Base-by-base conservation (phyloP, 2,329 filamentous ascomycete genomes). In the Fusarium keratoplasticum region DNA sequence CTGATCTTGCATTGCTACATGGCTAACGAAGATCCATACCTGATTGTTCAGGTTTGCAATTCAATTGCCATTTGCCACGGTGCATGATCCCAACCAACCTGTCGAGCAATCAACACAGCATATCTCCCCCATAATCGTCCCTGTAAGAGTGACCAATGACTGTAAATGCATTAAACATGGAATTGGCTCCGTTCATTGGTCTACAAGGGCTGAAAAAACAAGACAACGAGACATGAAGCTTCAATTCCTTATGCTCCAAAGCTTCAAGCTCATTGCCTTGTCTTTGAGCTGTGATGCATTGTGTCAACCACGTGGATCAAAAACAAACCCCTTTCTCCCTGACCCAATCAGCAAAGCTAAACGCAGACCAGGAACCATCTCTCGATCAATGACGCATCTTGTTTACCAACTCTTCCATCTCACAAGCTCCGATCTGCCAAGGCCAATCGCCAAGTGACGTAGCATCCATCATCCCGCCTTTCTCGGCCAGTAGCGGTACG, bases 361-460 rank as follows among this genome's bases (percentile, higher is more conserved):
- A 25, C n/a, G 8, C 7, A 57, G 27, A 29, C 55, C 18, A 36
- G 33, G 33, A 58, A 58, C 22, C 47, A 68, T 55, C 47, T 52
- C 38, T 44, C 38, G 18, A 40, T 57, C 50, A 61, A 75, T 74
- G 72, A 70, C 63, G 70, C 65, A 74, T 61, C 69, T 67, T 50
- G 25, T 29, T 54, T 54, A 31, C 25, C 47, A 54, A 54, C 27
- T 54, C 67, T 27, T 35, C 10, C n/a, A 20, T 66, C 52, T 29
- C 29, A 57, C 29, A 47, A 50, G 33, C 47, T 40, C 33, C 38
- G 40, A 67, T 31, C 35, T 74, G 73, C 73, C 73, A 75, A 74
- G 73, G 71, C 60, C 25, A 54, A 72, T 61, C 55, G 44, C 62
- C 61, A 55, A 67, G 74, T 76, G 74, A 76, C 74, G 74, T 76